Conservation (phyloP, 129 eudicot genomes). For the Silybum marianum region DNA sequence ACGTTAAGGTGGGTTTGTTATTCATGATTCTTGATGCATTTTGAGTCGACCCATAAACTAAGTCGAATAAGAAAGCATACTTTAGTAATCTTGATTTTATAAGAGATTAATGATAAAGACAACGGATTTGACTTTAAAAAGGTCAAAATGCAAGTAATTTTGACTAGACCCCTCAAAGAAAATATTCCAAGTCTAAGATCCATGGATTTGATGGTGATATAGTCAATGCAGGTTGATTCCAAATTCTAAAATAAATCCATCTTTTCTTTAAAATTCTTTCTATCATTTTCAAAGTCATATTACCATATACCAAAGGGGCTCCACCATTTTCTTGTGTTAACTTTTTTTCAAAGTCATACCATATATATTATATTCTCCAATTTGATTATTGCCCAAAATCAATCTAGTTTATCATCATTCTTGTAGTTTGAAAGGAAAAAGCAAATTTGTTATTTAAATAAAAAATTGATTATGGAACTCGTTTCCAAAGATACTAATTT, state of each 20-base stretch:
- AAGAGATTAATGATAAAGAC: constrained; percentile 19
- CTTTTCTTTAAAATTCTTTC: constrained; percentile 34
- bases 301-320: constrained; percentile 34
- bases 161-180: constrained; percentile 37
- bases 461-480: too few species aligned
- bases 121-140: background rate
- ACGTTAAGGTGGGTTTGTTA: background rate
- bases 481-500: too few species aligned
- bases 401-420: constrained; percentile 16
- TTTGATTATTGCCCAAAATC: background rate
- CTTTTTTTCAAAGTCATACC: constrained; percentile 23
- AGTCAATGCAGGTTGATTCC: constrained; percentile 38
- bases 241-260: constrained; percentile 30
- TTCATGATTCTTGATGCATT: background rate
- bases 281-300: constrained; percentile 38
- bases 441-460: background rate
- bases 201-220: constrained; percentile 35
- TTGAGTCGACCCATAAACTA: background rate
- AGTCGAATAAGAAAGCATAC: background rate
- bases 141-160: constrained; percentile 23
- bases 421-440: background rate
- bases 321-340: constrained; percentile 33
- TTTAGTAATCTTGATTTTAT: background rate
- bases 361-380: constrained; percentile 22
- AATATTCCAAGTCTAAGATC: constrained; percentile 30